Conservation (phyloP, 2,329 filamentous ascomycete genomes). For the Alternaria gansuensis region DNA sequence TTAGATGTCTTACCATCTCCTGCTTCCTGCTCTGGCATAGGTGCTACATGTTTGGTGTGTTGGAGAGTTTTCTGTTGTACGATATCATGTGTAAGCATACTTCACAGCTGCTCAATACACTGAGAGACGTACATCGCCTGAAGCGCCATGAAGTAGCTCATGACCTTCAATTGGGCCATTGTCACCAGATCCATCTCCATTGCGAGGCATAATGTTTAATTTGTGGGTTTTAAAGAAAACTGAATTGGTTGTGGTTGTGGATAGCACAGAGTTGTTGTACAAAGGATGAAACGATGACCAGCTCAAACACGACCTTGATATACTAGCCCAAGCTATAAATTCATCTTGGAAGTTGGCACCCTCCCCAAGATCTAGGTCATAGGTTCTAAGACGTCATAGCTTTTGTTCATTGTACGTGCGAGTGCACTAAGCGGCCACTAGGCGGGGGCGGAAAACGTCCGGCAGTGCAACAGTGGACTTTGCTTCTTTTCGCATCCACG, state of each 20-base stretch:
- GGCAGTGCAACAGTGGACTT: neutral
- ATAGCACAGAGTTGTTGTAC: neutral
- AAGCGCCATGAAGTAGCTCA: constrained; percentile 51
- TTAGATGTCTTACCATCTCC: constrained; percentile 38
- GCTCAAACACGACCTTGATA: constrained; percentile 3
- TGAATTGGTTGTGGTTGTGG: neutral
- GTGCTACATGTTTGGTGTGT: constrained; percentile 49
- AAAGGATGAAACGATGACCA: neutral
- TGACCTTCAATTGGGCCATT: constrained; percentile 53
- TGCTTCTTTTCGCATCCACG: neutral
- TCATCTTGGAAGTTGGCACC: constrained; percentile 17
- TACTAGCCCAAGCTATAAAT: neutral
- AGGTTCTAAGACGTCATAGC: constrained; percentile 17
- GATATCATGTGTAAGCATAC: neutral
- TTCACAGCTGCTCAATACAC: too few species aligned
- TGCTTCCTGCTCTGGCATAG: constrained; percentile 47
- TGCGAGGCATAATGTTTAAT: constrained; percentile 50
- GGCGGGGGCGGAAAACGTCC: constrained; percentile 9
- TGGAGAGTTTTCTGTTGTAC: constrained; percentile 38
- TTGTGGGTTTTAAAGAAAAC: neutral
- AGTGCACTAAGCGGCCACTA: constrained; percentile 10
- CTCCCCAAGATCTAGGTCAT: constrained; percentile 1
- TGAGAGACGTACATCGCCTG: constrained; percentile 44
- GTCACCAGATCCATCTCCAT: constrained; percentile 54
- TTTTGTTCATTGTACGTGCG: constrained; percentile 4